Evolutionary conservation across 2,329 filamentous ascomycete species (phyloP), one percentile per base, ranked within the genome.

Genomic region (Fusarium pseudograminearum): DNA sequence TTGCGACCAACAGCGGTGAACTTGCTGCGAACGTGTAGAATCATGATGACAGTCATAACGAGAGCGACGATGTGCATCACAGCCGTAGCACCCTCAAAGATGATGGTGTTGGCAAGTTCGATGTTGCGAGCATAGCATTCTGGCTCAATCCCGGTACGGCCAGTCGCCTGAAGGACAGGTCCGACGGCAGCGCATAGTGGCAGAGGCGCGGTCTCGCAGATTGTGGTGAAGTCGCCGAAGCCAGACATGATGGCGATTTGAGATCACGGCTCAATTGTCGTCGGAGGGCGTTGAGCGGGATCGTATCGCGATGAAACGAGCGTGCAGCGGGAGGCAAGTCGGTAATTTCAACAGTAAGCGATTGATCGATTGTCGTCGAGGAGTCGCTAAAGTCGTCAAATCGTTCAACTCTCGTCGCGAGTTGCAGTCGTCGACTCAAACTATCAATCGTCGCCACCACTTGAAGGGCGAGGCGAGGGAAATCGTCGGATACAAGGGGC

Each of bases 21-120:
- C 83, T 99, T 99, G 75, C 93, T 95, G 74, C 96, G 89, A 68
- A 99, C 93, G 80, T 99, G 96, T 70, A 99, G 86, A 67, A 99
- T 94, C 96, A 99, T 99, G 76, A 97, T 91, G 11, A 95, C 92
- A 6, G 94, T 97, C 95, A 99, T 98, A 74, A 90, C 84, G 63
- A 99, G 84, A 16, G 95, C 93, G 60, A 92, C 83, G 72, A 99
- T 98, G 81, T 99, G 96, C 83, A 96, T 93, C 77, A 95, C 94
- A 67, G 93, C 93, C 24, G 94, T 90, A 30, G 94, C 96, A 77
- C 91, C 93, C 82, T 98, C 90, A 79, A 99, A 99, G 77, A 99
- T 99, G 83, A 98, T 95, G 41, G 96, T 99, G 83, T 99, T 99
- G 73, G 94, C 96, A 72, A 98, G 82, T 81, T 98, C 94, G 80